Evolutionary conservation across 495 filamentous ascomycete species (phyloP).

Genomic region (Barbatosphaeria neglecta): DNA sequence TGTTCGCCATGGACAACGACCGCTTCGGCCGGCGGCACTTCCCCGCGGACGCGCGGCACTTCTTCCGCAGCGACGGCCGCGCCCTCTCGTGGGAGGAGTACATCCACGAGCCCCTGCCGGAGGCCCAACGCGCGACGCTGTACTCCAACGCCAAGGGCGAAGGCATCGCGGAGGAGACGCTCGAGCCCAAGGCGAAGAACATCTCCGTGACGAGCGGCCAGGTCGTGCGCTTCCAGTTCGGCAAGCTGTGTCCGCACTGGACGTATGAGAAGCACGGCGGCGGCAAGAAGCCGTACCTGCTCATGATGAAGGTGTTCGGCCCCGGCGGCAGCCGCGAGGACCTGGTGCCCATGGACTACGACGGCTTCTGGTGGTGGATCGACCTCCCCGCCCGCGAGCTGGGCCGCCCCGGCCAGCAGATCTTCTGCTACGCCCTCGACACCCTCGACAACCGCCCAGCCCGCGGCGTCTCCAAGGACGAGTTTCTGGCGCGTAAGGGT

Average conservation of each 20-base stretch:
- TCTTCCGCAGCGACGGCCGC: constrained; percentile 48
- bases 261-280: constrained; percentile 49
- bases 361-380: constrained; percentile 61
- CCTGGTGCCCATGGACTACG: constrained; percentile 50
- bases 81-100: constrained; percentile 68
- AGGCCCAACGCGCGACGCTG: constrained; percentile 41
- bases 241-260: constrained; percentile 70
- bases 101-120: constrained; percentile 37
- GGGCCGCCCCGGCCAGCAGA: constrained; percentile 55
- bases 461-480: constrained; percentile 53
- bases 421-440: constrained; percentile 50
- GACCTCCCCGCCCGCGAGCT: constrained; percentile 56
- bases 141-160: constrained; percentile 41
- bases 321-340: constrained; percentile 57
- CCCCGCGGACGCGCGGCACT: constrained; percentile 52
- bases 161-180: constrained; percentile 48
- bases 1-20: constrained; percentile 74
- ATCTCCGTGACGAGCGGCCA: constrained; percentile 42
- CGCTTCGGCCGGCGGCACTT: constrained; percentile 73
- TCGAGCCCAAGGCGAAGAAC: constrained; percentile 45
- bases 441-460: constrained; percentile 52
- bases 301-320: constrained; percentile 54
- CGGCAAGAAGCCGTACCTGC: constrained; percentile 47
- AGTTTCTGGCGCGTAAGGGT: constrained; percentile 51
- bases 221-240: constrained; percentile 62